Evolutionary conservation across 2,329 filamentous ascomycete genomes (phyloP).

Genomic region (Pestalotiopsis sp.): DNA sequence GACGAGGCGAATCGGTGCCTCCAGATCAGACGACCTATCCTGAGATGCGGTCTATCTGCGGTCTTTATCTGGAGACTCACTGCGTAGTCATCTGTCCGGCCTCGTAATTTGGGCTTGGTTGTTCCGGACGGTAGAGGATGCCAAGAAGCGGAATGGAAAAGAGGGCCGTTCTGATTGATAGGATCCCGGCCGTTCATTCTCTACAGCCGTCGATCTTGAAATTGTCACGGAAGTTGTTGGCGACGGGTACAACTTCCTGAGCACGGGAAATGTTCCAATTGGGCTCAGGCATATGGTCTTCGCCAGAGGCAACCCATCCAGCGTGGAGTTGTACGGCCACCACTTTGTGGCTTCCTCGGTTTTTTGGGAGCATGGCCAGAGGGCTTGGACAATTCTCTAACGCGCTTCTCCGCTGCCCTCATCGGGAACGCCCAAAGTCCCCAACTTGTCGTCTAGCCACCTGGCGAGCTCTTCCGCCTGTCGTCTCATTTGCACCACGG

Average conservation of each 20-base stretch:
- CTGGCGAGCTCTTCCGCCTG: constrained; percentile 61
- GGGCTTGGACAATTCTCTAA: not conserved
- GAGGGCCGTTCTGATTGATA: not conserved
- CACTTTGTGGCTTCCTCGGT: not conserved
- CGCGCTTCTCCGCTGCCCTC: constrained; percentile 39
- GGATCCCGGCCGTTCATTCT: not conserved
- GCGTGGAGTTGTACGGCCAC: not conserved
- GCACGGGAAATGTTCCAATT: not conserved
- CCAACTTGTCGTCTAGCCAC: constrained; percentile 64
- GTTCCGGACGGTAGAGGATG: too few relatives aligned
- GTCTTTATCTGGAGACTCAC: too few relatives aligned
- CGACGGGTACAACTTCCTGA: not conserved
- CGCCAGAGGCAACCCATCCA: not conserved
- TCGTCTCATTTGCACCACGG: constrained; percentile 53
- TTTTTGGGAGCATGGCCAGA: not conserved
- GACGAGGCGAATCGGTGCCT: not conserved
- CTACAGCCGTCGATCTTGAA: not conserved
- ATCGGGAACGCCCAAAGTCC: constrained; percentile 53
- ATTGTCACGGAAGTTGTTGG: not conserved
- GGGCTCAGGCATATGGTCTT: not conserved
- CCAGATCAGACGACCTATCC: not conserved
- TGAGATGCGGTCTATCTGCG: not conserved
- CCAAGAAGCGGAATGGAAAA: too few relatives aligned
- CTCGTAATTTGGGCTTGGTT: too few relatives aligned
- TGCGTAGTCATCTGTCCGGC: too few relatives aligned